These are phyloP conservation scores for Rubus parviflorus DNA, from an alignment of 306 rosid genomes.

Conservation along the genomic window DNA sequence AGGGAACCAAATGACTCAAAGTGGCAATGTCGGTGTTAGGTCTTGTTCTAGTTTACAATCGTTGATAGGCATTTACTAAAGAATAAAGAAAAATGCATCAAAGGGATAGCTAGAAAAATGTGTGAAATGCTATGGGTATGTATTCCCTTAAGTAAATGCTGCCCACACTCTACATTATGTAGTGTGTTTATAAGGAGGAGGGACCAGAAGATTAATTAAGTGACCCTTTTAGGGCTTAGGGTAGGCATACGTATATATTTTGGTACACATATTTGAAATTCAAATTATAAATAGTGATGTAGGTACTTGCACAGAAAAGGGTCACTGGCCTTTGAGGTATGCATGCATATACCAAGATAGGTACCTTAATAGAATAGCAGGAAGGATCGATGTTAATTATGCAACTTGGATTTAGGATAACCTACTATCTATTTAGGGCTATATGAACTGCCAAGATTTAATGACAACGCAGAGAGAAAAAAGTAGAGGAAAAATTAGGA, in stretches of 20 bases:
- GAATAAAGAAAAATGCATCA: not conserved
- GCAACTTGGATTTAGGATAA: not conserved
- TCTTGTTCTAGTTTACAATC: not conserved
- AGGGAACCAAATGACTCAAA: not conserved
- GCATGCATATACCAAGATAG: not conserved
- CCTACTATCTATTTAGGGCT: not conserved
- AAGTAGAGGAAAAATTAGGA: too few species aligned
- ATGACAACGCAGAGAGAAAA: not conserved
- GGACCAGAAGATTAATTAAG: not conserved
- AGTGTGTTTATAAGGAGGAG: not conserved
- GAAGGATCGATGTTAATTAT: not conserved
- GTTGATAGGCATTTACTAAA: not conserved
- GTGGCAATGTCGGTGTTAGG: not conserved
- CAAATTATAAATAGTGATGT: slow-evolving; percentile 1
- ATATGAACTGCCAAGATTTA: not conserved
- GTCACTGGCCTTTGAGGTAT: not conserved
- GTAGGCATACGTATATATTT: not conserved
- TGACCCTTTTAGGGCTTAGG: not conserved
- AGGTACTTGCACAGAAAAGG: slow-evolving; percentile 4
- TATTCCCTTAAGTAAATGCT: not conserved
- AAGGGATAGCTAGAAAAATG: not conserved
- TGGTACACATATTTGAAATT: not conserved
- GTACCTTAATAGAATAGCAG: not conserved
- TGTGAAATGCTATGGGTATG: not conserved
- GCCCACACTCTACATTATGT: not conserved